Evolutionary conservation across 768 basidiomycete genomes (phyloP), one percentile per base, ranked within the genome.

Genomic region (Cyclocybe cylindracea): DNA sequence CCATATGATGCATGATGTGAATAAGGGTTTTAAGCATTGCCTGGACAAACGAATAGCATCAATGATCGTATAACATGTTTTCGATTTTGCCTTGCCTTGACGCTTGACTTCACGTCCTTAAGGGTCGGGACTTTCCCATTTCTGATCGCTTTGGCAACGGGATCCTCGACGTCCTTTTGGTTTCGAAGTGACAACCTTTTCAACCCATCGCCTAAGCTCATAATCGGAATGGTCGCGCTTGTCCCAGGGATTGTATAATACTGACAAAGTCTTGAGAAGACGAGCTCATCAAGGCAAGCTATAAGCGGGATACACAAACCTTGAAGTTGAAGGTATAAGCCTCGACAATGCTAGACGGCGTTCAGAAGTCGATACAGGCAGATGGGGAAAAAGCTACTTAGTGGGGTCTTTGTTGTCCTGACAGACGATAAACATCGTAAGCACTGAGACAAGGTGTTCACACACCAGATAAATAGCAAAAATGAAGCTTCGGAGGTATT

Each of bases 291-390:
- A 39, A 33, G 43, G 29, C 8, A 38, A n/a, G 38, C 14, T 7
- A 42, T 36, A 24, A 16, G 31, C n/a, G 18, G 4, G 24, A 24
- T 24, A 38, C 37, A 34, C 71, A 54, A 58, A 87, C 89, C 58
- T 84, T 79, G 61, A 94, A 91, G 61, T 91, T 89, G 71, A 94
- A 94, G 0, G 89, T 92, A 61, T 92, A 94, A 10, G 92, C 86
- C 65, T 94, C 91, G 18, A 93, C 78, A 50, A 94, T 87, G 69
- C 91, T 94, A 56, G 31, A 37, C 24, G 40, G 3, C 24, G 24
- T 24, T 24, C 3, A 11, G 39, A 8, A 14, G 14, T 46, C 7
- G 48, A 19, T 14, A 31, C 19, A 11, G 14, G 34, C 32, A n/a
- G 33, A 19, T 38, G 19, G 14, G 24, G 29, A 13, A 69, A 68